Evolutionary conservation across 2,329 filamentous ascomycete genomes (phyloP), one percentile per base, ranked within the genome.

Genomic region (Colletotrichum camelliae): DNA sequence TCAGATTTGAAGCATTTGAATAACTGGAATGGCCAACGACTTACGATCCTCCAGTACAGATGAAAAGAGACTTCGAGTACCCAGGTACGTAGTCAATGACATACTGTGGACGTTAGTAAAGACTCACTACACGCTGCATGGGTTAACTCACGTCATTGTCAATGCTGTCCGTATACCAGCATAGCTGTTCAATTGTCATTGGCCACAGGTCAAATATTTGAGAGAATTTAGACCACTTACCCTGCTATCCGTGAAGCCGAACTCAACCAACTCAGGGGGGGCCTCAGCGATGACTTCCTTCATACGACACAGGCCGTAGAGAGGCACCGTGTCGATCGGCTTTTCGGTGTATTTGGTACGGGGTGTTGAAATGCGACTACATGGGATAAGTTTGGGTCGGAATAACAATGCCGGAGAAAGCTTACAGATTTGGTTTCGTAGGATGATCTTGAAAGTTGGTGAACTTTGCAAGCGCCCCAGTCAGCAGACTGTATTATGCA

Each of bases 241-340:
- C 16, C 68, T 72, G 37, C 67, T 77, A 39, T 79, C 79, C 15
- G 80, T 80, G 66, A 81, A 80, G 4, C 76, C 79, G 35, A 81
- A 77, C 16, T 80, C 77, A 10, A 70, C 72, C 60, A 80, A 71
- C 55, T 81, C 79, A 10, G 80, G 79, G 15, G 79, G 76, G 37
- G 74, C 74, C 43, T 70, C 65, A 39, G 70, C 77, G 27, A 81
- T 79, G 15, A 80, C 77, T 29, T 77, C 70, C 61, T 81, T 81
- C 77, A 81, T 79, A 24, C 75, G 72, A 18, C 76, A 29, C n/a
- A 81, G 75, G 7, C 77, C 80, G 37, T 80, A 79, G 4, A 79
- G 55, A 5, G 80, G 80, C 15, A 81, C 79, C 8, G 79, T 80
- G 21, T 79, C 70, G 61, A 80, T 79, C 3, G 78, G 74, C 15